A percentile compares a stretch with the other conserved stretches of the same genome.
Evolutionary conservation across 495 filamentous ascomycete genomes (phyloP).

Genomic region (Penicillium tannophilum): DNA sequence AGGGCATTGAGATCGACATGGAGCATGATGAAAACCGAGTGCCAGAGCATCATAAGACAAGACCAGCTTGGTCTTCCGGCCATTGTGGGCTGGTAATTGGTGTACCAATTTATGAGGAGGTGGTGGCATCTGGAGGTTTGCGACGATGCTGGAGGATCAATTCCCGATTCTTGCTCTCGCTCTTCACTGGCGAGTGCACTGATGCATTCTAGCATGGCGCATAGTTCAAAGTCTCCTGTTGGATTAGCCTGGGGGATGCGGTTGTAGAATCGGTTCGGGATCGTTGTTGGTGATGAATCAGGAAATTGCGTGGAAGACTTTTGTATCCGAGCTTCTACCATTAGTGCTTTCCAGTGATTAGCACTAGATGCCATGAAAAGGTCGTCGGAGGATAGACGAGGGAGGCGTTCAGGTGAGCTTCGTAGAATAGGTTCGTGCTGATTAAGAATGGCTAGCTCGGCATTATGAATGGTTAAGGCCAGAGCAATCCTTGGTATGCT

Average conservation of each 20-base stretch:
- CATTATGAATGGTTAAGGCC: conserved; percentile 31
- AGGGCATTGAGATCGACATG: conserved; percentile 31
- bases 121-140: conserved; percentile 2
- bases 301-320: background rate
- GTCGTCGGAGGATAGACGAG: conserved; percentile 23
- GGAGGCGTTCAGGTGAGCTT: conserved; percentile 15
- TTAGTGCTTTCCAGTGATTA: conserved; percentile 22
- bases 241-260: background rate
- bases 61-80: conserved; percentile 9
- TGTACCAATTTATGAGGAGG: conserved; percentile 15
- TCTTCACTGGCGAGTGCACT: conserved; percentile 16
- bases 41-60: conserved; percentile 35
- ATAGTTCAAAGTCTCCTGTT: conserved; percentile 16
- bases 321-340: conserved; percentile 8
- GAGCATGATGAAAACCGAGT: conserved; percentile 30
- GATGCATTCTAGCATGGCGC: conserved; percentile 17
- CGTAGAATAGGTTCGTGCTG: conserved; percentile 34
- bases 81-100: conserved; percentile 9
- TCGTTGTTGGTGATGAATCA: background rate
- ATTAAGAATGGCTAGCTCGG: conserved; percentile 31
- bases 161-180: background rate
- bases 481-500: conserved; percentile 16
- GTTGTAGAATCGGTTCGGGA: background rate
- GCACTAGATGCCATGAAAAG: conserved; percentile 36
- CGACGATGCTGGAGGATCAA: background rate